A percentile compares a stretch with the other conserved stretches of the same genome.
phyloP scores from a whole-genome alignment of 805 yeast species.

The Yarrowia sp. region DNA sequence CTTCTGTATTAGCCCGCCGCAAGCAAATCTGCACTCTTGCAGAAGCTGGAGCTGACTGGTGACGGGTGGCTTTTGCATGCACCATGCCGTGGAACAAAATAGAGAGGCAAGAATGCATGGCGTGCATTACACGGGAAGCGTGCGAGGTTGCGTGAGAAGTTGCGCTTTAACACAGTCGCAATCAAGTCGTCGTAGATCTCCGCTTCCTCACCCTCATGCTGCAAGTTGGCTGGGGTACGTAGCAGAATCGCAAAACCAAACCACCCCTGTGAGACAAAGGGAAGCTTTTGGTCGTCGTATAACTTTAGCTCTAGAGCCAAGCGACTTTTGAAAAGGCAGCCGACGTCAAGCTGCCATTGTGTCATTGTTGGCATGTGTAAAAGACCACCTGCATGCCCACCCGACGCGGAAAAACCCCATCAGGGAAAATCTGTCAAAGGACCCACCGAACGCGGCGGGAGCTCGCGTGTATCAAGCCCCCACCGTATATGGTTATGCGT shows the following conservation, averaged over 20 bases:
- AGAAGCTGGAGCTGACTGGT: no score
- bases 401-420: background rate
- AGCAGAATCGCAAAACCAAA: background rate
- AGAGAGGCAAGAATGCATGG: no score
- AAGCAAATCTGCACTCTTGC: background rate
- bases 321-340: background rate
- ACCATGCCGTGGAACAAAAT: background rate
- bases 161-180: no score
- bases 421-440: background rate
- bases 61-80: background rate
- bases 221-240: constrained; percentile 4
- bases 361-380: constrained; percentile 2
- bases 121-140: no score
- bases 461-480: background rate
- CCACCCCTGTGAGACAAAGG: constrained; percentile 7
- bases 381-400: background rate
- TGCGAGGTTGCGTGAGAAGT: no score
- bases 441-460: background rate
- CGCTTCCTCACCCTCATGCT: no score
- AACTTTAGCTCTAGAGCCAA: constrained; percentile 2
- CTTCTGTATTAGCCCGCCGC: background rate
- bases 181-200: no score
- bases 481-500: background rate
- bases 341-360: background rate
- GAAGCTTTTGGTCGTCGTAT: constrained; percentile 8